These are phyloP conservation scores for Penicillium odoratum DNA, from an alignment of 495 filamentous ascomycete genomes.

Conservation along the genomic window DNA sequence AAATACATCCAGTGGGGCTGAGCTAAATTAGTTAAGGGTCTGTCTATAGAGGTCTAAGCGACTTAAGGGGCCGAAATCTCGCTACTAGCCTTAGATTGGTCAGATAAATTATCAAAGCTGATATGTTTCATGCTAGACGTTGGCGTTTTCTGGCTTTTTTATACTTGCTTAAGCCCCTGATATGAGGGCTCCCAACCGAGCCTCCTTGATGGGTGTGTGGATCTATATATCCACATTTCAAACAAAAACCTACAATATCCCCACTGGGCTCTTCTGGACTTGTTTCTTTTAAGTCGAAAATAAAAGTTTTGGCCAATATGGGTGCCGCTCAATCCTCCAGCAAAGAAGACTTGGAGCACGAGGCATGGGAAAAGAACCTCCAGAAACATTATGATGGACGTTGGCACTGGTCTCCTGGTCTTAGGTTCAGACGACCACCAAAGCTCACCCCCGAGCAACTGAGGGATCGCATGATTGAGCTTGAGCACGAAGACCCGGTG, in stretches of 20 bases:
- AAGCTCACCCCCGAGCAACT: neutral
- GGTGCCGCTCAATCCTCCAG: neutral
- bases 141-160: neutral
- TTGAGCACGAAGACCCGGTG: constrained; percentile 5
- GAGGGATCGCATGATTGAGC: constrained; percentile 12
- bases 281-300: neutral
- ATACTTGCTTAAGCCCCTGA: neutral
- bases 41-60: neutral
- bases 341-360: neutral
- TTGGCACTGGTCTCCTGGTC: neutral
- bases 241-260: neutral
- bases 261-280: neutral
- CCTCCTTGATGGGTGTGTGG: neutral
- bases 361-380: constrained; percentile 2
- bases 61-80: neutral
- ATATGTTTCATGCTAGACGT: neutral
- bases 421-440: neutral
- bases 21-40: neutral
- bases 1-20: neutral
- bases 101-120: neutral
- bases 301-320: neutral
- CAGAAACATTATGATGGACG: constrained; percentile 6
- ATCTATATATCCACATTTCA: neutral
- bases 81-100: neutral
- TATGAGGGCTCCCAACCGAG: neutral